A percentile compares a stretch with the other conserved stretches of the same genome.
Evolutionary conservation across 2,329 filamentous ascomycete genomes (phyloP).

Genomic region (Corinectria fuckeliana): DNA sequence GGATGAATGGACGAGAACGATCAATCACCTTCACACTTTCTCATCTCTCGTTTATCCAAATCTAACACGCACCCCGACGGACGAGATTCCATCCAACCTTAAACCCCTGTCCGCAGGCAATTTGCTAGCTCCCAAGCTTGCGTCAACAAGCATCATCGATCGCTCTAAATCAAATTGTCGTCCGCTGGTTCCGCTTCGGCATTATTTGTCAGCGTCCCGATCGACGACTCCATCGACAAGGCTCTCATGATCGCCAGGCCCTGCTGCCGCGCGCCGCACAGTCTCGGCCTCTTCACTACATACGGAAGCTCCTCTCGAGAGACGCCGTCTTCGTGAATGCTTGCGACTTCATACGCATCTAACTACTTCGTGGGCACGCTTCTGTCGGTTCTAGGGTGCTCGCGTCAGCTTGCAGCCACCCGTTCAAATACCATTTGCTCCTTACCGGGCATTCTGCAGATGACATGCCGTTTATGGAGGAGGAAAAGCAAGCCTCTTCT

Average conservation of each 20-base stretch:
- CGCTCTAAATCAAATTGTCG: no score
- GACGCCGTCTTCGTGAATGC: no score
- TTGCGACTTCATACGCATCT: no score
- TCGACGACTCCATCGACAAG: neutral
- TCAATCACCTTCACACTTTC: neutral
- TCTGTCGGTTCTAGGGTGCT: neutral
- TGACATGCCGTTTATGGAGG: neutral
- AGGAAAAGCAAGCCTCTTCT: neutral
- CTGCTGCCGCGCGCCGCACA: neutral
- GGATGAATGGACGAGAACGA: no score
- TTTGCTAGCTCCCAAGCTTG: neutral
- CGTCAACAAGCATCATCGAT: no score
- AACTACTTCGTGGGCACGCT: no score
- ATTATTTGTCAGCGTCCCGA: neutral
- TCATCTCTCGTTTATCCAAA: neutral
- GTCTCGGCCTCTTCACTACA: no score
- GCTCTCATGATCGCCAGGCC: neutral
- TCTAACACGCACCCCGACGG: neutral
- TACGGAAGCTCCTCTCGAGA: neutral
- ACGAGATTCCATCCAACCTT: neutral
- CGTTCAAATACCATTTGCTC: no score
- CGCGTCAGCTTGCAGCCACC: neutral
- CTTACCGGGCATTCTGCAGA: neutral
- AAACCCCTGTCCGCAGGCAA: neutral
- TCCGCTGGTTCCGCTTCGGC: neutral